A percentile compares a stretch with the other conserved stretches of the same genome.
Conservation (phyloP, 192 early-diverging fungal genomes). For the Coemansia sp. region DNA sequence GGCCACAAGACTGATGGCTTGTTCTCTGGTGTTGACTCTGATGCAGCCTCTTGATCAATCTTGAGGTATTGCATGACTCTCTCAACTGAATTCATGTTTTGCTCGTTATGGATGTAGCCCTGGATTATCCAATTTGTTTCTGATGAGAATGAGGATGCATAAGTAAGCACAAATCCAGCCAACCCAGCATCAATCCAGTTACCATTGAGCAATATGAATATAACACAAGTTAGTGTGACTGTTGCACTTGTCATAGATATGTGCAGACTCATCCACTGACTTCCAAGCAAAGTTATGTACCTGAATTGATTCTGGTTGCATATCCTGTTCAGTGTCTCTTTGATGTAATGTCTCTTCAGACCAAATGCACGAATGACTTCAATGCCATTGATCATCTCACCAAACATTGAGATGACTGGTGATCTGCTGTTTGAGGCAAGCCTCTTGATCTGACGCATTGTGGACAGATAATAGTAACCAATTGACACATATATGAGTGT, state of each 20-base stretch:
- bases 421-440: constrained; percentile 70
- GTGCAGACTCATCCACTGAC: constrained; percentile 81
- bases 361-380: constrained; percentile 82
- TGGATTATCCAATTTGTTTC: constrained; percentile 77
- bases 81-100: constrained; percentile 82
- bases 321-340: constrained; percentile 57
- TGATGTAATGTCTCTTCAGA: constrained; percentile 63
- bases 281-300: constrained; percentile 78
- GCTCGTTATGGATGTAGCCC: constrained; percentile 72
- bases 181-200: constrained; percentile 72
- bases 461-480: constrained; percentile 66
- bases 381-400: constrained; percentile 73
- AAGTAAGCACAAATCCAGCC: constrained; percentile 81
- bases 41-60: constrained; percentile 68
- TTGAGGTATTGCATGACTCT: constrained; percentile 76
- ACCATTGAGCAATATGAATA: constrained; percentile 59
- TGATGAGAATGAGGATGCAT: constrained; percentile 77
- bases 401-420: constrained; percentile 76
- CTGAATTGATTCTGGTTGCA: constrained; percentile 79
- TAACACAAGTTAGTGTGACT: constrained; percentile 68
- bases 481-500: constrained; percentile 59
- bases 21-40: too few relatives aligned
- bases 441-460: constrained; percentile 84
- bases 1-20: too few relatives aligned
- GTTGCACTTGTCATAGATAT: constrained; percentile 71